phyloP scores from a whole-genome alignment of 257 asterid species.

The Knoxia roxburghii region DNA sequence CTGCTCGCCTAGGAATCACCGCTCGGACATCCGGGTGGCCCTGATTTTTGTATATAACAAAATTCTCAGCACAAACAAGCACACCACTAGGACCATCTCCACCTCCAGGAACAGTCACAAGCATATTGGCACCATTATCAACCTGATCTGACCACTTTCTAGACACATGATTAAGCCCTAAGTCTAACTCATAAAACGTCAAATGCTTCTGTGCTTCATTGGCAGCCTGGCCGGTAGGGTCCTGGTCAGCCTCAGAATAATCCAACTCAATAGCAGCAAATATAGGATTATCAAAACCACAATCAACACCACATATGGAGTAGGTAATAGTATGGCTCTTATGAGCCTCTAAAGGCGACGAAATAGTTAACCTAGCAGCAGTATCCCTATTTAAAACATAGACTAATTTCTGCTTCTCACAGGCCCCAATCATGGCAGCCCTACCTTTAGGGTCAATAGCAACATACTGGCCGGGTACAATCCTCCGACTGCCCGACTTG shows the following conservation, averaged over 20 bases:
- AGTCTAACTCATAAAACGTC: constrained; percentile 91
- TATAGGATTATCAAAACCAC: constrained; percentile 95
- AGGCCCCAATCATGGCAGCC: constrained; percentile 97
- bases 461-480: constrained; percentile 93
- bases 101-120: constrained; percentile 98
- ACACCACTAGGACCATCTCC: constrained; percentile 99
- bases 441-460: constrained; percentile 98
- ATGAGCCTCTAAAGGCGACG: constrained; percentile 95
- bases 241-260: constrained; percentile 96
- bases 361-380: constrained; percentile 89
- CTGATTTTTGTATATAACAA: constrained; percentile 91
- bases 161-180: constrained; percentile 95
- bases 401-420: constrained; percentile 97
- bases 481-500: constrained; percentile 91
- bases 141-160: constrained; percentile 98
- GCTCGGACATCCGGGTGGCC: constrained; percentile 95
- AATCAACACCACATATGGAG: constrained; percentile 85
- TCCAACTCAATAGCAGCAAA: constrained; percentile 97
- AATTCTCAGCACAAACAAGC: constrained; percentile 97
- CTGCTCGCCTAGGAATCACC: constrained; percentile 89
- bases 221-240: constrained; percentile 93
- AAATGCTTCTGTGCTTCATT: constrained; percentile 82
- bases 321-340: constrained; percentile 84
- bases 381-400: constrained; percentile 97
- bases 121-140: constrained; percentile 95